phyloP scores from a whole-genome alignment of 2,329 filamentous ascomycete species.

The Ophidiomyces ophidiicola region DNA sequence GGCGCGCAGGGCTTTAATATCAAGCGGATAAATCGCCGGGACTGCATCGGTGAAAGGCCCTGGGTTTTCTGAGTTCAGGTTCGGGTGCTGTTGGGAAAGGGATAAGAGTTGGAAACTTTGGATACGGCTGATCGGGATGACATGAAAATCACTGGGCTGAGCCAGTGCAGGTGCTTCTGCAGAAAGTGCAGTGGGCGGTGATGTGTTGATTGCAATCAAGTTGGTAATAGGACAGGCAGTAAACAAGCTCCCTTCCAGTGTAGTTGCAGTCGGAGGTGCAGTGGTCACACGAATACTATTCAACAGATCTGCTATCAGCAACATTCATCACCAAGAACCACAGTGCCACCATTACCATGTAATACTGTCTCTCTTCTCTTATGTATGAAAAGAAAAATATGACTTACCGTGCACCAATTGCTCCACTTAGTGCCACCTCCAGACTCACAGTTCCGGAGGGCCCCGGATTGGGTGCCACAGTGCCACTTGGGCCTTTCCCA shows the following conservation, averaged over 20 bases:
- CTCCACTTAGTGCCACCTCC: conserved; percentile 45
- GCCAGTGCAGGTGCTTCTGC: conserved; percentile 18
- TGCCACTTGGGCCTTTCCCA: conserved; percentile 39
- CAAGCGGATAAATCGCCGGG: conserved; percentile 35
- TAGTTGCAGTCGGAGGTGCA: conserved; percentile 37
- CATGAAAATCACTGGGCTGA: conserved; percentile 45
- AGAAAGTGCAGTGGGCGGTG: conserved; percentile 26
- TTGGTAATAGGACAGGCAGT: conserved; percentile 50
- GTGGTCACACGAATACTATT: conserved; percentile 48
- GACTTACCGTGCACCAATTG: conserved; percentile 50
- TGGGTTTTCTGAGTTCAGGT: conserved; percentile 15
- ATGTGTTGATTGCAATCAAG: conserved; percentile 49
- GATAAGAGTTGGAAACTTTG: conserved; percentile 45
- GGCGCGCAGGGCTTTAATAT: conserved; percentile 42
- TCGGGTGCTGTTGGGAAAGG: conserved; percentile 17
- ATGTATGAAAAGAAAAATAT: not conserved
- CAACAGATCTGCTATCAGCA: not conserved
- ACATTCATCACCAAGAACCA: not conserved
- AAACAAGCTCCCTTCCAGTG: conserved; percentile 50
- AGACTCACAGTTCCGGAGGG: conserved; percentile 38
- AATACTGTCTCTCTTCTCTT: not conserved
- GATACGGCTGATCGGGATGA: conserved; percentile 50
- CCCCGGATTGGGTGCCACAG: conserved; percentile 26
- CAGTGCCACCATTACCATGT: too few species aligned
- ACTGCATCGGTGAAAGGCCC: conserved; percentile 39